Conservation (phyloP, 805 yeast genomes). For the Brettanomyces naardenensis region DNA sequence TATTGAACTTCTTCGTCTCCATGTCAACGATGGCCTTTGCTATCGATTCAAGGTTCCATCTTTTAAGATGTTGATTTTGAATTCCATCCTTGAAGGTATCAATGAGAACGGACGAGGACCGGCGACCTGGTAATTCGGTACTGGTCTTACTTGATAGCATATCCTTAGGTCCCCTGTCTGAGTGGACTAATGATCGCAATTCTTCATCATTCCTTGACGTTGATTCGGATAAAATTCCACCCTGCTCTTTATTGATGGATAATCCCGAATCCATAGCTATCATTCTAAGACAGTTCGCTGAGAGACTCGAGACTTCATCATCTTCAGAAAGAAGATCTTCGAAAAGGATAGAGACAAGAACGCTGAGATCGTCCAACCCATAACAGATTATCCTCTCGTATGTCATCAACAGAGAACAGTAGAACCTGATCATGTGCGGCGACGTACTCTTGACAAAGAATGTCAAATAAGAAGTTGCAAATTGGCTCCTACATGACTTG, state of each 20-base stretch:
- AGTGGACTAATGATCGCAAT: constrained; percentile 7
- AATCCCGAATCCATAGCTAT: not conserved
- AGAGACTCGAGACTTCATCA: constrained; percentile 10
- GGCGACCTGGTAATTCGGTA: not conserved
- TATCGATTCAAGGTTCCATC: constrained; percentile 2
- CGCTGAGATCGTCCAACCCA: constrained; percentile 4
- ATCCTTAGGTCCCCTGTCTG: constrained; percentile 7
- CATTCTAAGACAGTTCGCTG: constrained; percentile 16
- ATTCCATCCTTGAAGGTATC: not conserved
- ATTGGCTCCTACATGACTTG: not conserved
- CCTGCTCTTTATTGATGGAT: not conserved
- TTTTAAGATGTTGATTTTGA: not conserved
- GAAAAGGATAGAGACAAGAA: constrained; percentile 11
- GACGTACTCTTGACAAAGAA: constrained; percentile 8
- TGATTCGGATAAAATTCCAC: constrained; percentile 1
- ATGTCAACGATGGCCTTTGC: constrained; percentile 29
- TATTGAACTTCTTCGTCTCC: constrained; percentile 41
- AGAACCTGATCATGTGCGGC: constrained; percentile 10
- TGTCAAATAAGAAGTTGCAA: constrained; percentile 7
- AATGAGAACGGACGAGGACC: not conserved
- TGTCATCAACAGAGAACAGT: constrained; percentile 19
- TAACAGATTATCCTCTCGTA: constrained; percentile 9
- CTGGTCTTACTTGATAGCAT: not conserved
- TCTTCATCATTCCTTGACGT: constrained; percentile 15
- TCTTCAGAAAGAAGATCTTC: constrained; percentile 8